Base-by-base conservation (phyloP, 2,329 filamentous ascomycete genomes). In the Botrytis fragariae region DNA sequence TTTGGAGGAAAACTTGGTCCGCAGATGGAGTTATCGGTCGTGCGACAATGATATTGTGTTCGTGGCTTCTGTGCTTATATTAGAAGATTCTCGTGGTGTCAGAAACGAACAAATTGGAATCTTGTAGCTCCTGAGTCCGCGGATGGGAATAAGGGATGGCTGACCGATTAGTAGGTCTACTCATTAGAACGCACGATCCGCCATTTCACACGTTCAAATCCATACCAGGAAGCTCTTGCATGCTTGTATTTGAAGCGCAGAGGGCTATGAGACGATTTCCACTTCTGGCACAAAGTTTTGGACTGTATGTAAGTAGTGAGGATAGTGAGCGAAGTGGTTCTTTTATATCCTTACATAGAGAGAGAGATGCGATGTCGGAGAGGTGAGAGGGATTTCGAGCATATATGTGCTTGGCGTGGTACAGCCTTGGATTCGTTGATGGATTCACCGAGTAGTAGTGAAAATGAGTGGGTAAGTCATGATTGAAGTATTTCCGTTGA, bases 251-350 rank as follows among this genome's bases (percentile, higher is more conserved):
- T 20, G 9, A 25, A 25, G 32, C 4, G 1, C 1, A 57, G 7
- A 6, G 25, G 12, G 3, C 14, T 3, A 4, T 18, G 7, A 9
- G 25, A 16, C 2, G 1, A 16, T 12, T 10, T 10, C 1, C 5
- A 12, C 25, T 18, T 22, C 48, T 9, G 6, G 29, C 6, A 8
- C 16, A 6, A 29, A 4, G 18, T 32, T 18, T 4, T 18, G n/a
- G 14, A 32, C 2, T 3, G 10, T 25, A 7, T n/a, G 1, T 4
- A 51, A 12, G 10, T 3, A n/a, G 5, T 0, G 29, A 1, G 5
- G 1, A 57, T 10, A 22, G 25, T 3, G 9, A 32, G 7, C n/a
- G n/a, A n/a, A 32, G 18, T 2, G 35, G 65, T 6, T 16, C 2
- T 68, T 42, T 22, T 29, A 68, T 32, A 57, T 1, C 25, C 9